phyloP scores from a whole-genome alignment of 1,284 basidiomycete genomes.

The Cutaneotrichosporon curvatum region DNA sequence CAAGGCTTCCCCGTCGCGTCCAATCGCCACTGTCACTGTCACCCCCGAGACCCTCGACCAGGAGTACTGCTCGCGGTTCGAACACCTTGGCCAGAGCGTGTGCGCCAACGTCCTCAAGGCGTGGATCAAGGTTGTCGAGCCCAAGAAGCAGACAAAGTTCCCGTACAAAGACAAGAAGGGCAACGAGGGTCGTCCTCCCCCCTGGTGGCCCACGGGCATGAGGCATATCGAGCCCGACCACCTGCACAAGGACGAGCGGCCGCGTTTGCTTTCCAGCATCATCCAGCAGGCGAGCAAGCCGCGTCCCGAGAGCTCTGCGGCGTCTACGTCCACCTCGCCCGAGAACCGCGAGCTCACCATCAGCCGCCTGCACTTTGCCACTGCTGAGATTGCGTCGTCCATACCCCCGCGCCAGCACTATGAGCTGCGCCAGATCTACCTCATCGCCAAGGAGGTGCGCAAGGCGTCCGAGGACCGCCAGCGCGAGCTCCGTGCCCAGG shows the following conservation, averaged over 20 bases:
- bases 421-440: conserved; percentile 50
- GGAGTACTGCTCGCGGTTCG: conserved; percentile 42
- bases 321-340: conserved; percentile 7
- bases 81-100: conserved; percentile 49
- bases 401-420: conserved; percentile 48
- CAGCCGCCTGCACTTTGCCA: conserved; percentile 48
- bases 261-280: conserved; percentile 47
- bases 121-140: conserved; percentile 53
- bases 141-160: conserved; percentile 51
- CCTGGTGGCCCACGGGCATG: conserved; percentile 52
- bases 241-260: conserved; percentile 49
- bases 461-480: conserved; percentile 18
- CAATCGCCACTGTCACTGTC: conserved; percentile 28
- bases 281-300: conserved; percentile 40
- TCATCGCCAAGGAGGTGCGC: conserved; percentile 46
- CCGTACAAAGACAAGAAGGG: conserved; percentile 55
- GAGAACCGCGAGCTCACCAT: conserved; percentile 33
- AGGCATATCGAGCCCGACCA: conserved; percentile 53
- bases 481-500: conserved; percentile 7
- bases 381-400: conserved; percentile 48
- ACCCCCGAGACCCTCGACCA: conserved; percentile 27
- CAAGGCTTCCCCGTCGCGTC: conserved; percentile 22
- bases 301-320: conserved; percentile 17
- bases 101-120: conserved; percentile 52
- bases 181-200: conserved; percentile 47